phyloP scores from a whole-genome alignment of 768 basidiomycete genomes.

The Boletus subcaerulescens region DNA sequence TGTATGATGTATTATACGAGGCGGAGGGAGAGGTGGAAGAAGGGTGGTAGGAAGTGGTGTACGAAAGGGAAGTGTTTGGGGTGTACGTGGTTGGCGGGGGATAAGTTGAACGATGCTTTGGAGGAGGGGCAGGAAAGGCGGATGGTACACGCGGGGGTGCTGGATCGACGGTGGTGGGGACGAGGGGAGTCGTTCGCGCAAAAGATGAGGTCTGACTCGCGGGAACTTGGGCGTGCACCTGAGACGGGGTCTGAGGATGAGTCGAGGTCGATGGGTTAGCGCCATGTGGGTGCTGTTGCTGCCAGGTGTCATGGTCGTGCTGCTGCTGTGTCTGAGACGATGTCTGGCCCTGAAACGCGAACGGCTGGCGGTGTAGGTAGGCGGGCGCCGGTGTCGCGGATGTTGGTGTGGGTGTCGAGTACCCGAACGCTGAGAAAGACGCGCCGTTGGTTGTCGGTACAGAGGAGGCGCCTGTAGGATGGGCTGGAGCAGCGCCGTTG shows the following conservation, averaged over 20 bases:
- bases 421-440: constrained; percentile 19
- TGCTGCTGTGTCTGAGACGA: constrained; percentile 20
- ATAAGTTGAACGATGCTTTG: constrained; percentile 22
- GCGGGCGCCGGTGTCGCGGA: constrained; percentile 19
- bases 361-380: constrained; percentile 23
- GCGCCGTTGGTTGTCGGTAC: constrained; percentile 13
- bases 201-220: constrained; percentile 17
- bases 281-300: constrained; percentile 23
- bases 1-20: constrained; percentile 23
- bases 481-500: not conserved
- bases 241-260: constrained; percentile 18
- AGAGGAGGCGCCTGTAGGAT: not conserved
- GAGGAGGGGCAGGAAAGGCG: constrained; percentile 12
- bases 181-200: constrained; percentile 27
- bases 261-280: constrained; percentile 7
- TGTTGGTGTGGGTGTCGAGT: constrained; percentile 23
- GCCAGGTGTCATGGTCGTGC: constrained; percentile 23
- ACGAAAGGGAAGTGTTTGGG: constrained; percentile 14
- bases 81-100: constrained; percentile 22
- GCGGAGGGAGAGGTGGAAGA: constrained; percentile 19
- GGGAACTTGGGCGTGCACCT: constrained; percentile 15
- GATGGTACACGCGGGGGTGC: constrained; percentile 7
- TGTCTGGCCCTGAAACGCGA: constrained; percentile 16
- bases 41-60: constrained; percentile 11
- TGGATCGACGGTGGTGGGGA: constrained; percentile 29